Conservation (phyloP, 2,329 filamentous ascomycete species). For the Coniochaeta sp. region DNA sequence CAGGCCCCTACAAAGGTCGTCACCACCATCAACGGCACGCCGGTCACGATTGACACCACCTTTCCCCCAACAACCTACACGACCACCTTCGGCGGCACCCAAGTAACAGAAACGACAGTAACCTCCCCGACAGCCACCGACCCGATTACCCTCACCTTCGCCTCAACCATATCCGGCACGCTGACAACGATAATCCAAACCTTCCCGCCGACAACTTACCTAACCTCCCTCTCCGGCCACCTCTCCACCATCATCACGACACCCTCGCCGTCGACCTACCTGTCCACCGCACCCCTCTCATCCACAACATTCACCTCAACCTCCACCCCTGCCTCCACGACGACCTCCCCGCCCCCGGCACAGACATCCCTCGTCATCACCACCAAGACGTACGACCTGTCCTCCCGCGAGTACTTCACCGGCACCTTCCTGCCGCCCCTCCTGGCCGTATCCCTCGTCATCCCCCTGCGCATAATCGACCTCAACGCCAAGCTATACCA, state of each 20-base stretch:
- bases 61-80: slow-evolving; percentile 16
- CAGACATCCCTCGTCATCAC: slow-evolving; percentile 9
- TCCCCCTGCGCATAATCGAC: slow-evolving; percentile 31
- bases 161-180: slow-evolving; percentile 8
- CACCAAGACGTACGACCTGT: slow-evolving; percentile 15
- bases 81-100: slow-evolving; percentile 17
- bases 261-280: slow-evolving; percentile 9
- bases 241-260: slow-evolving; percentile 14
- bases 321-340: slow-evolving; percentile 2
- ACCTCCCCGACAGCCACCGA: slow-evolving; percentile 17
- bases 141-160: slow-evolving; percentile 16
- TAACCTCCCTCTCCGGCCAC: slow-evolving; percentile 14
- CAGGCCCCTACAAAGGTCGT: slow-evolving; percentile 15
- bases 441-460: slow-evolving; percentile 27
- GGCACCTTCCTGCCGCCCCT: slow-evolving; percentile 34
- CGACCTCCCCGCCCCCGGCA: neutral
- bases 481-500: slow-evolving; percentile 31
- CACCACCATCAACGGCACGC: slow-evolving; percentile 15
- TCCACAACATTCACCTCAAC: slow-evolving; percentile 16
- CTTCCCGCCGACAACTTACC: slow-evolving; percentile 13
- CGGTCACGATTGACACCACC: slow-evolving; percentile 15
- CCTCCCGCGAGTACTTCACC: slow-evolving; percentile 25
- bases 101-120: slow-evolving; percentile 14
- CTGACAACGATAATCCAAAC: slow-evolving; percentile 21
- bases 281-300: slow-evolving; percentile 11